These are phyloP conservation scores for Microcera coccophila DNA, from an alignment of 2,329 filamentous ascomycete species.

Conservation along the genomic window DNA sequence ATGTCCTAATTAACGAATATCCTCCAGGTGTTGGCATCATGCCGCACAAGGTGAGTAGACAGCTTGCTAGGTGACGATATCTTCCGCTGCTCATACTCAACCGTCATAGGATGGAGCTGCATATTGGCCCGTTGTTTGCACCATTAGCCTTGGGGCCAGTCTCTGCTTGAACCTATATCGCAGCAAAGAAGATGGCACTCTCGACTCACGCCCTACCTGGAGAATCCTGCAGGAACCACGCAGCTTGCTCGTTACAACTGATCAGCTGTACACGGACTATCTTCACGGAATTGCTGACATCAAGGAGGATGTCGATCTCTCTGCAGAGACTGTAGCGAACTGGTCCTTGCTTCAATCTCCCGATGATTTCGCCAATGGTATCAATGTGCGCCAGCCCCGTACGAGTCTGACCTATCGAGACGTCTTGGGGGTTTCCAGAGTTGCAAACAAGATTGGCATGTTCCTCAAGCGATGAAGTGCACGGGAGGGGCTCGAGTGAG, in stretches of 20 bases:
- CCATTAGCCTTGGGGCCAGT: slow-evolving; percentile 75
- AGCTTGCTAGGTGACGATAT: slow-evolving; percentile 21
- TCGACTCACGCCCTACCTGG: slow-evolving; percentile 49
- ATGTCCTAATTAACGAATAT: slow-evolving; percentile 94
- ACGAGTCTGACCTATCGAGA: slow-evolving; percentile 80
- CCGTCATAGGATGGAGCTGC: slow-evolving; percentile 66
- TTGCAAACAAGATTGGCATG: slow-evolving; percentile 63
- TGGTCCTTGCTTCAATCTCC: slow-evolving; percentile 62
- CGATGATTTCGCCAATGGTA: slow-evolving; percentile 46
- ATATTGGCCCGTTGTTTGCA: slow-evolving; percentile 85
- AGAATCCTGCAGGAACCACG: slow-evolving; percentile 77
- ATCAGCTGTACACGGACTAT: slow-evolving; percentile 63
- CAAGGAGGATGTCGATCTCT: slow-evolving; percentile 62
- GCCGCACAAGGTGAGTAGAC: slow-evolving; percentile 77
- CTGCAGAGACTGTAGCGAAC: slow-evolving; percentile 61
- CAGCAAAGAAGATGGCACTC: slow-evolving; percentile 57
- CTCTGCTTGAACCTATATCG: slow-evolving; percentile 75
- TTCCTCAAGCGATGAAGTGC: slow-evolving; percentile 37
- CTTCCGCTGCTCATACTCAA: slow-evolving; percentile 30
- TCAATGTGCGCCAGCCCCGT: slow-evolving; percentile 56
- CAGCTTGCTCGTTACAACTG: slow-evolving; percentile 71
- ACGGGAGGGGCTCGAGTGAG: slow-evolving; percentile 14
- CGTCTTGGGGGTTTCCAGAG: slow-evolving; percentile 74
- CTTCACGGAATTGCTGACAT: slow-evolving; percentile 72
- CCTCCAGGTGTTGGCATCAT: slow-evolving; percentile 86